Percentiles rank a stretch among this genome's conserved stretches.
Conservation (phyloP, 306 rosid genomes). For the Glycine latifolia region DNA sequence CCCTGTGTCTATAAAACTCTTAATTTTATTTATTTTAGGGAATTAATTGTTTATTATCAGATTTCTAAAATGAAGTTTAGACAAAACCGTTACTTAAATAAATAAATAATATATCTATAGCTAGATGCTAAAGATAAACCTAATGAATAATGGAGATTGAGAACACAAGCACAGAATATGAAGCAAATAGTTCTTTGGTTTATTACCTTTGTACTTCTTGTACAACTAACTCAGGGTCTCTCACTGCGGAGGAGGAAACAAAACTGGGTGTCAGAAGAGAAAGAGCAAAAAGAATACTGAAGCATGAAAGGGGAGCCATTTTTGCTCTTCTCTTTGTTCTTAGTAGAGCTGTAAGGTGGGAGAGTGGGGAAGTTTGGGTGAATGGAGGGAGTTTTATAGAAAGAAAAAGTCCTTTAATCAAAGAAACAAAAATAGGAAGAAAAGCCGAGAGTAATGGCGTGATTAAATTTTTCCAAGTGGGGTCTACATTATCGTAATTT, state of each 20-base stretch:
- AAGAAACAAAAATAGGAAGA: not conserved
- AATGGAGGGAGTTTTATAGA: conserved; percentile 46
- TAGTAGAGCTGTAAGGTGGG: not conserved
- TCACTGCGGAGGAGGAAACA: conserved; percentile 55
- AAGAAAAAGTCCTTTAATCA: conserved; percentile 12
- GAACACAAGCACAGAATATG: not conserved
- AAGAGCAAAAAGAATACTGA: conserved; percentile 25
- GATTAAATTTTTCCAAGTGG: conserved; percentile 62
- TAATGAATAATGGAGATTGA: not conserved
- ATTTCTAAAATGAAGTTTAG: too few relatives aligned
- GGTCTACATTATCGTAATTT: conserved; percentile 59
- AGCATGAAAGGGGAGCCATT: conserved; percentile 53
- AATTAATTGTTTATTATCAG: too few relatives aligned
- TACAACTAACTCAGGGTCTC: conserved; percentile 73
- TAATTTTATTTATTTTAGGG: not conserved
- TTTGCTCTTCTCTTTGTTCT: conserved; percentile 14
- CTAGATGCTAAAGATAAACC: not conserved
- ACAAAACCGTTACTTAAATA: too few relatives aligned
- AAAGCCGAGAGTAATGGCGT: conserved; percentile 97
- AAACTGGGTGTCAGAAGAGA: conserved; percentile 43
- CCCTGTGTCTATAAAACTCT: not conserved
- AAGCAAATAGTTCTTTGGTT: not conserved
- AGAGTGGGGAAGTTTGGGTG: conserved; percentile 19
- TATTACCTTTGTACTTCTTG: conserved; percentile 78
- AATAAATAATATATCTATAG: not conserved